Evolutionary conservation across 2,329 filamentous ascomycete species (phyloP), one percentile per base, ranked within the genome.

Genomic region (Seiridium unicorne): DNA sequence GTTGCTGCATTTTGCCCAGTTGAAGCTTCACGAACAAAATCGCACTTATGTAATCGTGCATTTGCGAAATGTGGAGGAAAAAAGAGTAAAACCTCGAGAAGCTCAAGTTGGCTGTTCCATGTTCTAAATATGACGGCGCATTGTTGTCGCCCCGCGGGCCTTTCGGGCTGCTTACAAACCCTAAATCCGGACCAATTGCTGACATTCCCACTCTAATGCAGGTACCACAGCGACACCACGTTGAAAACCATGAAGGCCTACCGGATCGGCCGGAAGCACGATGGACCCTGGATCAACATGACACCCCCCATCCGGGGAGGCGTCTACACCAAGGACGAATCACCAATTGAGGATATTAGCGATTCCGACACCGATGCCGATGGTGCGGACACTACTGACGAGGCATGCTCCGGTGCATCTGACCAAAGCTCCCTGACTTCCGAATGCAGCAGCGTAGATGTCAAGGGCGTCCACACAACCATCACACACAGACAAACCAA

Each of bases 241-340:
- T 70, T 86, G 36, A 75, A 77, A 54, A 81, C 80, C 55, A 87
- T 89, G 84, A 82, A 80, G 70, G 79, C 80, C 66, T 87, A 81
- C 73, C 83, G 83, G 65, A 85, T 89, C 65, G 86, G 85, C 65
- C 81, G 79, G 67, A 81, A 79, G 68, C 76, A 83, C 51, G 68
- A 74, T 58, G 78, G 81, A 63, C 79, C 79, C 44, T 89, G 85
- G 85, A 72, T 74, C 62, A 86, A 85, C 73, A 76, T 81, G 65
- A 81, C 80, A 64, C 85, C 86, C 59, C 86, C 86, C 64, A 87
- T 88, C 62, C 78, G 81, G 68, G 79, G 81, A 46, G 79, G 79
- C 49, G 68, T 80, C 68, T 79, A 70, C 66, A 70, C 68, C 63
- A 64, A 31, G 18, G 13, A 49, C 9, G 55, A 57, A 18, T 36